phyloP scores from a whole-genome alignment of 257 asterid species.

The Solanum virginianum region DNA sequence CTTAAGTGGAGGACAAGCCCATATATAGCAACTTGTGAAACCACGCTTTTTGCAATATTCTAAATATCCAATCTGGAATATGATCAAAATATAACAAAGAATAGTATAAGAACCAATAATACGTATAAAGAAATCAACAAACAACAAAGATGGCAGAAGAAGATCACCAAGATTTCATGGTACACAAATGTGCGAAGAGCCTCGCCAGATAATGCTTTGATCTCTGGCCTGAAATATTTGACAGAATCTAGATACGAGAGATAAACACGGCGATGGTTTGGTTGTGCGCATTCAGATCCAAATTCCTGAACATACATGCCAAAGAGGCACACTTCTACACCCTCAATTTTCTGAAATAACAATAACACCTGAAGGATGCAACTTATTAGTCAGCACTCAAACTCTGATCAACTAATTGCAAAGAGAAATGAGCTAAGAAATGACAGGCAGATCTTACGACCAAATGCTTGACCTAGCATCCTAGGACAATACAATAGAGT shows the following conservation, averaged over 20 bases:
- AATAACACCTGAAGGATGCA: slow-evolving; percentile 59
- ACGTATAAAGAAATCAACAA: not conserved
- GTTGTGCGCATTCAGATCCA: slow-evolving; percentile 94
- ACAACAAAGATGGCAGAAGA: not conserved
- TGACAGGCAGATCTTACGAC: not conserved
- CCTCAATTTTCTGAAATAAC: slow-evolving; percentile 91
- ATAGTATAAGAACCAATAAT: not conserved
- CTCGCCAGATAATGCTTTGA: slow-evolving; percentile 85
- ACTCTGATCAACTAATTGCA: not conserved
- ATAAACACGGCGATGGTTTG: slow-evolving; percentile 97
- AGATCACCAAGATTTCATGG: slow-evolving; percentile 91
- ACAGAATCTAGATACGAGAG: slow-evolving; percentile 98
- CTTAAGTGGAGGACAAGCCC: slow-evolving; percentile 99
- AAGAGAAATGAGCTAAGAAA: not conserved
- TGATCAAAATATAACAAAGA: not conserved
- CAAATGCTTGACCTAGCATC: not conserved
- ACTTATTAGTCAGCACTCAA: slow-evolving; percentile 6
- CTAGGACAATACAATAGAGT: not conserved
- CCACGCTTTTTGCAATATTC: slow-evolving; percentile 95
- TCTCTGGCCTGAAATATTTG: slow-evolving; percentile 95
- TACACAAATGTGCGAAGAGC: slow-evolving; percentile 95
- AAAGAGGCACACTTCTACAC: slow-evolving; percentile 98
- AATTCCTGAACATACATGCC: slow-evolving; percentile 99
- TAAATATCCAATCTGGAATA: slow-evolving; percentile 80
- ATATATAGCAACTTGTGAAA: slow-evolving; percentile 92